Conservation (phyloP, 176 grass and related monocot species). For the Chloris gayana region DNA sequence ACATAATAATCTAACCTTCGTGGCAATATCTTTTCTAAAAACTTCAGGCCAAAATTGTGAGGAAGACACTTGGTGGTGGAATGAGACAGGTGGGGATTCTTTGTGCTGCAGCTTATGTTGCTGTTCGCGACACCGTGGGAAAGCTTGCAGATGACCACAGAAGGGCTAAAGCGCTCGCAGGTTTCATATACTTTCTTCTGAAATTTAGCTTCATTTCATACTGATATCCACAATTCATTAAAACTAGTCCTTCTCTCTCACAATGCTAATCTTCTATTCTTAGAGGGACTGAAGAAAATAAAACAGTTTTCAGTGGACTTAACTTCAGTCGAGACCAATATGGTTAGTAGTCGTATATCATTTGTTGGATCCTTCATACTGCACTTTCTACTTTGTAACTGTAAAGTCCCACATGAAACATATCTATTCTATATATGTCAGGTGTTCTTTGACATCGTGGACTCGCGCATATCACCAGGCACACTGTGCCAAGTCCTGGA, state of each 20-base stretch:
- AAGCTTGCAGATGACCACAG: conserved; percentile 87
- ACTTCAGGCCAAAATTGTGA: conserved; percentile 76
- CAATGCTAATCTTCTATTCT: background rate
- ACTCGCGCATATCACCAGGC: conserved; percentile 57
- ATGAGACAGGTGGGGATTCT: conserved; percentile 97
- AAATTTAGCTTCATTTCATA: background rate
- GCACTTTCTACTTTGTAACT: background rate
- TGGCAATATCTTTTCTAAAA: background rate
- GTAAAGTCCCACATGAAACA: background rate
- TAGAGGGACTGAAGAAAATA: conserved; percentile 84
- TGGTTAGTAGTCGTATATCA: conserved; percentile 51
- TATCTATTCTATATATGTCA: conserved; percentile 20
- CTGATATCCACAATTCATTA: background rate
- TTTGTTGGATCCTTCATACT: background rate
- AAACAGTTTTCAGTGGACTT: conserved; percentile 62
- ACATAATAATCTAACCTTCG: background rate
- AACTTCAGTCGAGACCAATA: conserved; percentile 78
- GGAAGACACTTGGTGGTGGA: conserved; percentile 95
- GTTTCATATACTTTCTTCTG: conserved; percentile 29
- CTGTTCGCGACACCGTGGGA: conserved; percentile 58
- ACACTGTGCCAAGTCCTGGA: conserved; percentile 72
- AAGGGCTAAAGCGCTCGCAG: conserved; percentile 83
- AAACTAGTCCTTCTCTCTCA: too few relatives aligned
- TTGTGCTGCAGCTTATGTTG: conserved; percentile 85
- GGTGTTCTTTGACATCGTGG: conserved; percentile 75